phyloP scores from a whole-genome alignment of 2,329 filamentous ascomycete genomes.

The Penicillium italicum region DNA sequence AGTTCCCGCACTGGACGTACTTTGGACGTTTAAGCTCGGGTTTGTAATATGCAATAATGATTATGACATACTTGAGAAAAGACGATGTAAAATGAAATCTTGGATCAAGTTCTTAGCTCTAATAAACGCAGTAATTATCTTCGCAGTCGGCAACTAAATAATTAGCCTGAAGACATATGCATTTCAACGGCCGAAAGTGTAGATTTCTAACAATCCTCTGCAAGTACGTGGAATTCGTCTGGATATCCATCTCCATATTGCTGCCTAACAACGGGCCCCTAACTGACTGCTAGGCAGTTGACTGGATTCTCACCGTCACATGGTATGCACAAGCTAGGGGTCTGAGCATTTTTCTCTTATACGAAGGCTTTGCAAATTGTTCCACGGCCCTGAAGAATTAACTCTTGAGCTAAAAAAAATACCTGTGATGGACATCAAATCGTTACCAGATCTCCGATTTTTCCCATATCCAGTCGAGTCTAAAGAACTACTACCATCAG shows the following conservation, averaged over 20 bases:
- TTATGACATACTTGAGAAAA: slow-evolving; percentile 15
- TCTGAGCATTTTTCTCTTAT: background rate
- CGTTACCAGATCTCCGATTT: slow-evolving; percentile 19
- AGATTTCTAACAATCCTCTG: background rate
- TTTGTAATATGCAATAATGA: slow-evolving; percentile 13
- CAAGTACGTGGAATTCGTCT: background rate
- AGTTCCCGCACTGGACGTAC: slow-evolving; percentile 53
- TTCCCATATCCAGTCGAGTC: slow-evolving; percentile 12
- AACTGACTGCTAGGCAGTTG: background rate
- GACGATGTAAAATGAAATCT: background rate
- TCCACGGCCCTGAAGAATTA: background rate
- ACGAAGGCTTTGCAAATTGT: background rate
- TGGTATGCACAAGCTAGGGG: background rate
- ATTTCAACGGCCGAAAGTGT: background rate
- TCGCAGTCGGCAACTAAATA: background rate
- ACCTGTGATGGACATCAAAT: slow-evolving; percentile 16
- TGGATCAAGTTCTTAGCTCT: background rate
- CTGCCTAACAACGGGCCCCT: background rate
- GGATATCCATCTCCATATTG: background rate
- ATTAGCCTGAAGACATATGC: background rate
- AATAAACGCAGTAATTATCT: background rate
- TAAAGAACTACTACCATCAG: slow-evolving; percentile 2
- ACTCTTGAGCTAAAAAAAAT: background rate
- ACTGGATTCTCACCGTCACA: background rate
- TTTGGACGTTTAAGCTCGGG: slow-evolving; percentile 32